Base-by-base conservation (phyloP, 495 filamentous ascomycete species). In the Sabuloglossum arenarium region DNA sequence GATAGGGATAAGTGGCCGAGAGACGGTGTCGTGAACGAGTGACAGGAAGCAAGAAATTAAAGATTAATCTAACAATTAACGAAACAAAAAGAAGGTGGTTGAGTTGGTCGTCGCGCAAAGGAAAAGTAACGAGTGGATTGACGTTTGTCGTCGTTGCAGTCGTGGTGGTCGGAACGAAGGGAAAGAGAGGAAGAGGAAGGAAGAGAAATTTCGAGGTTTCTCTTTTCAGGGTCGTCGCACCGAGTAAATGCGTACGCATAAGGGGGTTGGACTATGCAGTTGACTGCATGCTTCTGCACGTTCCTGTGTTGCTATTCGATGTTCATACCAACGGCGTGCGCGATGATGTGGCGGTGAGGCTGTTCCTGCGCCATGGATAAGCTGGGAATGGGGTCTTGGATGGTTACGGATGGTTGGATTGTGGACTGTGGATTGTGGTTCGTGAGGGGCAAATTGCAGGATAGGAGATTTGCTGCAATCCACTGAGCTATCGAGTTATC, bases 91-190 rank as follows among this genome's bases (percentile, higher is more conserved):
- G 49, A 53, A 34, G 4, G 49, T 53, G 49, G 49, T 53, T 6
- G 31, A 53, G 49, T 53, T 53, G 49, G 49, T 53, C 49, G 49
- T 53, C 4, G 21, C 49, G 49, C 28, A 51, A 51, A 53, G 23
- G 23, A 49, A 28, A 34, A 34, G 27, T 30, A 53, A 53, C 49
- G 49, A 53, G n/a, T 34, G 49, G n/a, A 14, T 14, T 43, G 12
- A 37, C 9, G 34, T 12, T 6, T 6, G 11, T 37, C 9, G 34
- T 2, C 12, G 34, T 37, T 16, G 39, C 19, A 3, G 39, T 43
- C 39, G 39, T 43, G 1, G 39, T 43, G 16, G 39, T 43, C 39
- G 39, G 19, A n/a, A 10, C 3, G 39, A n/a, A 1, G 39, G 10
- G 12, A 37, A 6, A 37, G n/a, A 43, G 10, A n/a, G n/a, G 21